These are phyloP conservation scores for Ogataea polymorpha DNA, from an alignment of 805 yeast genomes.

Conservation along the genomic window DNA sequence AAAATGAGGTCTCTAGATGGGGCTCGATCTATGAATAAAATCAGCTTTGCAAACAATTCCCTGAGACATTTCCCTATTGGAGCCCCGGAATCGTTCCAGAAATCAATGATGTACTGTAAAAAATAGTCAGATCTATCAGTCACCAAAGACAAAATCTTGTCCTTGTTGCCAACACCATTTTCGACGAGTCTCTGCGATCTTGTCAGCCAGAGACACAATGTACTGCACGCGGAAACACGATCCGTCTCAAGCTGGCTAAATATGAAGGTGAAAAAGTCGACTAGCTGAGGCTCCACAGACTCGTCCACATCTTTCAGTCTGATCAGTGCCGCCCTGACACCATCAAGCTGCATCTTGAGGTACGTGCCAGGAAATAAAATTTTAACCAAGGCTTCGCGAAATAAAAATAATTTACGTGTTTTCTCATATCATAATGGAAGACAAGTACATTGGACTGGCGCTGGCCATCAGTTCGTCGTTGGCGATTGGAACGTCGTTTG, in stretches of 20 bases:
- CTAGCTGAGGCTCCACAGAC: background rate
- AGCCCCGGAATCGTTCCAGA: constrained; percentile 68
- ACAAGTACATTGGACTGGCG: constrained; percentile 84
- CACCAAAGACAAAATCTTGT: background rate
- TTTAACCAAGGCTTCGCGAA: constrained; percentile 4
- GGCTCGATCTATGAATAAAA: background rate
- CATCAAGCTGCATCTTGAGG: constrained; percentile 5
- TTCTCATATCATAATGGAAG: constrained; percentile 47
- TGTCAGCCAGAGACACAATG: constrained; percentile 61
- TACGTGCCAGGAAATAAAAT: constrained; percentile 2
- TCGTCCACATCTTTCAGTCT: background rate
- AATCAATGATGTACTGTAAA: constrained; percentile 58
- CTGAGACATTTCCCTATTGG: constrained; percentile 67
- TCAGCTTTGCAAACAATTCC: constrained; percentile 51
- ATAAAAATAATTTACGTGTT: constrained; percentile 9
- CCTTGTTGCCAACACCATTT: background rate
- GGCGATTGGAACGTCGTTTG: constrained; percentile 88
- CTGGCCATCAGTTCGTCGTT: constrained; percentile 83
- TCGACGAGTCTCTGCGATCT: constrained; percentile 44
- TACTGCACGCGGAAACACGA: constrained; percentile 44
- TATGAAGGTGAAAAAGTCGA: background rate
- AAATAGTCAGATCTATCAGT: constrained; percentile 19
- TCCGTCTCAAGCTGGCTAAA: constrained; percentile 1
- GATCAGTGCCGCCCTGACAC: constrained; percentile 1
- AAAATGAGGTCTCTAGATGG: constrained; percentile 18